Base-by-base conservation (phyloP, 1,284 basidiomycete genomes). In the Cutaneotrichosporon sp. region DNA sequence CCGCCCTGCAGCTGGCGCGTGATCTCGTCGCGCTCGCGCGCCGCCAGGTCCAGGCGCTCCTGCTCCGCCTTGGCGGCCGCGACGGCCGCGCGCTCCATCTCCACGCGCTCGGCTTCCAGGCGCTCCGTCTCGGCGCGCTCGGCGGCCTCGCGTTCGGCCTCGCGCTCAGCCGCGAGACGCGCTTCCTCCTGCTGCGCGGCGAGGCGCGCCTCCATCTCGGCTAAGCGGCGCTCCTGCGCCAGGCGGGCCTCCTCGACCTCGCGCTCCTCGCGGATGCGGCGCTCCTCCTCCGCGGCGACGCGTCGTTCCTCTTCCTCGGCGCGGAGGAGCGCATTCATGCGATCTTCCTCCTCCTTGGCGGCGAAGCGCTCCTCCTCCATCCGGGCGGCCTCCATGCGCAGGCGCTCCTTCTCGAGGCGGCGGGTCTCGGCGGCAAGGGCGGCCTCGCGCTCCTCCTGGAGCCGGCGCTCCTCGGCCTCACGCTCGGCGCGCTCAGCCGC, bases 81-180 rank as follows among this genome's bases (percentile, higher is more conserved):
- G 22, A 16, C 13, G 24, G 47, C 27, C 18, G 31, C 31, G 22
- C 36, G 46, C 46, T 50, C 46, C 24, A 50, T 31, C 20, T 31
- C 55, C 33, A 27, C 54, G 2, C 49, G 52, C 55, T 54, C 54
- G 3, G 47, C 50, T 29, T 62, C 53, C 7, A 50, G 51, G 43
- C 54, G 57, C 22, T 62, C 60, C 7, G 49, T 55, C 51, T 63
- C 60, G n/a, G 42, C 31, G 13, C 55, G 58, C 36, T 59, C 53
- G 1, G 55, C 52, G 7, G 24, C 45, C 3, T 43, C 18, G 4
- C 43, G 33, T 22, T 65, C 64, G 0, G 58, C 58, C n/a, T 61
- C 56, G 10, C 43, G 47, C 27, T 50, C 24, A 5, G 25, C 47
- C 6, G 47, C 47, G 25, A 50, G 27, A n/a, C 33, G 51, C 58